Conservation (phyloP, 305 asterid species). For the Plantago rigida region DNA sequence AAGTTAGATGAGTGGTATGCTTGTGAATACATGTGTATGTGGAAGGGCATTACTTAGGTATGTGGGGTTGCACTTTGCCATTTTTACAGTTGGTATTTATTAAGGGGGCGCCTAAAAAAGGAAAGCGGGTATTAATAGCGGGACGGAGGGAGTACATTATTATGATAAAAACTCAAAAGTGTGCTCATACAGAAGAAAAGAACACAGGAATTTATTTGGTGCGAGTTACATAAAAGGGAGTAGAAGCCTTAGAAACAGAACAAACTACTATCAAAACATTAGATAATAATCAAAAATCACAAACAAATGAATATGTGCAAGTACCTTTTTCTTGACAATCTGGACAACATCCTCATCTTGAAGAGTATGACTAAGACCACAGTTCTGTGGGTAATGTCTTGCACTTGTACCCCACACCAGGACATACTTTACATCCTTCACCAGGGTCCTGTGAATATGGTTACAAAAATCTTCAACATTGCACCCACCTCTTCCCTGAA, state of each 20-base stretch:
- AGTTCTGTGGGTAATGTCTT: slow-evolving; percentile 91
- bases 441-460: slow-evolving; percentile 88
- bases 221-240: no score
- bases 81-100: no score
- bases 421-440: slow-evolving; percentile 91
- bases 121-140: no score
- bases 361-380: slow-evolving; percentile 74
- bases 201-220: background rate
- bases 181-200: no score
- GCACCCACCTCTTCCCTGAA: slow-evolving; percentile 98
- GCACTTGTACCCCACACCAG: slow-evolving; percentile 94
- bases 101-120: no score
- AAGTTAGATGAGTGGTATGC: no score
- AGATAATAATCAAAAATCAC: background rate
- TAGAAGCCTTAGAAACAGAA: background rate
- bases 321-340: slow-evolving; percentile 95
- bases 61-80: no score
- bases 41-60: no score
- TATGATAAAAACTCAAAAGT: no score
- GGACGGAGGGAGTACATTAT: no score
- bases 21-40: no score
- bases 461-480: slow-evolving; percentile 85
- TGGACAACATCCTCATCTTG: slow-evolving; percentile 96
- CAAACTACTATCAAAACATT: background rate
- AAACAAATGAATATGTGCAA: slow-evolving; percentile 9